Evolutionary conservation across 1,284 basidiomycete genomes (phyloP).

Genomic region (Phenoliferia sp.): DNA sequence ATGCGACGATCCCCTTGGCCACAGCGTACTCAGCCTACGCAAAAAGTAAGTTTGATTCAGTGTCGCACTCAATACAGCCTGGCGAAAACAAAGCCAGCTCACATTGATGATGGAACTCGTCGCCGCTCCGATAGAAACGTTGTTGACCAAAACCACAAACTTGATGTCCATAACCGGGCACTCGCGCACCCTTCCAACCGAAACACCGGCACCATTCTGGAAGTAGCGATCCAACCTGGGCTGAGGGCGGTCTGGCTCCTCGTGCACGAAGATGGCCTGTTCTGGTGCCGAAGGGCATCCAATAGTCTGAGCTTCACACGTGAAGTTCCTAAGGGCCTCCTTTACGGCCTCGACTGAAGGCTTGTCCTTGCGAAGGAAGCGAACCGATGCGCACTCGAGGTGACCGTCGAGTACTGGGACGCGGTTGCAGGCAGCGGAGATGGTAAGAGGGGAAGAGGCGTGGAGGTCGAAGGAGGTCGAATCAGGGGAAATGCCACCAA

Average conservation of each 20-base stretch:
- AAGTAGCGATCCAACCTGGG: constrained; percentile 86
- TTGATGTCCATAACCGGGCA: constrained; percentile 92
- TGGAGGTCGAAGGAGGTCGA: constrained; percentile 77
- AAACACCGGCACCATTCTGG: constrained; percentile 87
- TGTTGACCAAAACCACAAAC: constrained; percentile 91
- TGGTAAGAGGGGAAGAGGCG: constrained; percentile 65
- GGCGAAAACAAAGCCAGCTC: background rate
- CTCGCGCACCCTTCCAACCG: constrained; percentile 83
- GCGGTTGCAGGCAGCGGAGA: constrained; percentile 87
- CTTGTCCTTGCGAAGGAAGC: constrained; percentile 72
- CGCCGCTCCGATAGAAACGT: constrained; percentile 93
- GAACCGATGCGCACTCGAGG: constrained; percentile 78
- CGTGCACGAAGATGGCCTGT: constrained; percentile 85
- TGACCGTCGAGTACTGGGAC: constrained; percentile 93
- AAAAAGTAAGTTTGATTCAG: background rate
- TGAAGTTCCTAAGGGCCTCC: constrained; percentile 70
- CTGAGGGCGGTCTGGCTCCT: constrained; percentile 89
- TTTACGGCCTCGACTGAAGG: constrained; percentile 84
- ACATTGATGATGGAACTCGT: constrained; percentile 96
- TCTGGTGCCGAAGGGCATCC: constrained; percentile 80
- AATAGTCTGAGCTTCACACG: constrained; percentile 71
- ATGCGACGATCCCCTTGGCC: constrained; percentile 25
- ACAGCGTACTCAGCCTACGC: constrained; percentile 30
- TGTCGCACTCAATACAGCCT: background rate
- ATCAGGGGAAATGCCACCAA: constrained; percentile 66